Percentiles rank a stretch among this genome's conserved stretches.
These are phyloP conservation scores for Diaporthe nobilis DNA, from an alignment of 2,329 filamentous ascomycete genomes.

Conservation along the genomic window DNA sequence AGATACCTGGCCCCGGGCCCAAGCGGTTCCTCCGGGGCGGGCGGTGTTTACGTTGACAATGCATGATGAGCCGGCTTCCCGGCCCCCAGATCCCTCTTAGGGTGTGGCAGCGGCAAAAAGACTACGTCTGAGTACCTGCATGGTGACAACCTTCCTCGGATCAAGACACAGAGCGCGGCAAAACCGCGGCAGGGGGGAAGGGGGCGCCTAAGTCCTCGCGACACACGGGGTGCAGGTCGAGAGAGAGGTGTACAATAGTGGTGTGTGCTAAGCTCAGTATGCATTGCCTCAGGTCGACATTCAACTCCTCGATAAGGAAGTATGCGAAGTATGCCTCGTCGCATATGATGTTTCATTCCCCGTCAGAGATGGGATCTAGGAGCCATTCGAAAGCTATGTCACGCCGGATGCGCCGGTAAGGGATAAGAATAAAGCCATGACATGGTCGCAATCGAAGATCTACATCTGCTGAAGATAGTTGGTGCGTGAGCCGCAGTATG, in stretches of 20 bases:
- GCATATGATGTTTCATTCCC: background rate
- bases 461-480: background rate
- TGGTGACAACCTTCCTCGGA: background rate
- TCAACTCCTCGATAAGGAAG: background rate
- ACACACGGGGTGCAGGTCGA: constrained; percentile 11
- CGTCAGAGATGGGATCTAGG: background rate
- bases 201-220: background rate
- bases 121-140: constrained; percentile 7
- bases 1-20: background rate
- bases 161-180: background rate
- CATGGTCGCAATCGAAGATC: background rate
- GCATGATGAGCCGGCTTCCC: background rate
- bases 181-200: background rate
- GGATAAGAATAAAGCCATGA: background rate
- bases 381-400: background rate
- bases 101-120: background rate
- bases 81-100: constrained; percentile 5
- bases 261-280: constrained; percentile 18
- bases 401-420: background rate
- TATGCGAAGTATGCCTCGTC: background rate
- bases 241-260: background rate
- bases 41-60: background rate
- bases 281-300: background rate
- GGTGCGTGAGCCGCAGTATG: background rate
- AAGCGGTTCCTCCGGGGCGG: background rate